Evolutionary conservation across 331 rosid species (phyloP).

Genomic region (Malus hybrid): DNA sequence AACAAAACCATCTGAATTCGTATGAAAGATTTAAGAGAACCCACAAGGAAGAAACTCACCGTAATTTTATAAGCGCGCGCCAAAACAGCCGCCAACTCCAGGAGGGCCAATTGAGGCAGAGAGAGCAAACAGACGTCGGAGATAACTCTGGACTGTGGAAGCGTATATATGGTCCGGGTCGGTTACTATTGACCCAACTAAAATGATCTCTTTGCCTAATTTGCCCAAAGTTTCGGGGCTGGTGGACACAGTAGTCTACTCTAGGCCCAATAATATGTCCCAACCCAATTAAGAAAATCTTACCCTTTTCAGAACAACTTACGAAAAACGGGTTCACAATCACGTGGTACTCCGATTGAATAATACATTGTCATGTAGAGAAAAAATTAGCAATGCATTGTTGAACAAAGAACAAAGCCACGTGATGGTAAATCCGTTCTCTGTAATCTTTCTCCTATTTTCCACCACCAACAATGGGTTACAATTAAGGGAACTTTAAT

Average conservation of each 20-base stretch:
- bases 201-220: neutral
- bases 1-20: neutral
- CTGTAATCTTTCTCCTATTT: too few species aligned
- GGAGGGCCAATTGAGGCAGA: neutral
- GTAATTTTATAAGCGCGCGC: neutral
- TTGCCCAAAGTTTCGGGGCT: neutral
- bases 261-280: neutral
- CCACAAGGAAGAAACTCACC: conserved; percentile 5
- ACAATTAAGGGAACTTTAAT: too few species aligned
- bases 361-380: too few species aligned
- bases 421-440: too few species aligned
- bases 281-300: neutral
- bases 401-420: too few species aligned
- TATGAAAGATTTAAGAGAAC: neutral
- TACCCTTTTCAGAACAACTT: too few species aligned
- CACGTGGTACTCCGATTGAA: too few species aligned
- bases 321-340: too few species aligned
- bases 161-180: neutral
- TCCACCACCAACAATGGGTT: neutral
- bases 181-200: neutral
- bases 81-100: neutral
- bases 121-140: neutral
- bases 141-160: neutral
- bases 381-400: too few species aligned
- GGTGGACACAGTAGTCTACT: neutral